Base-by-base conservation (phyloP, 257 asterid genomes). In the Petunia secreta region DNA sequence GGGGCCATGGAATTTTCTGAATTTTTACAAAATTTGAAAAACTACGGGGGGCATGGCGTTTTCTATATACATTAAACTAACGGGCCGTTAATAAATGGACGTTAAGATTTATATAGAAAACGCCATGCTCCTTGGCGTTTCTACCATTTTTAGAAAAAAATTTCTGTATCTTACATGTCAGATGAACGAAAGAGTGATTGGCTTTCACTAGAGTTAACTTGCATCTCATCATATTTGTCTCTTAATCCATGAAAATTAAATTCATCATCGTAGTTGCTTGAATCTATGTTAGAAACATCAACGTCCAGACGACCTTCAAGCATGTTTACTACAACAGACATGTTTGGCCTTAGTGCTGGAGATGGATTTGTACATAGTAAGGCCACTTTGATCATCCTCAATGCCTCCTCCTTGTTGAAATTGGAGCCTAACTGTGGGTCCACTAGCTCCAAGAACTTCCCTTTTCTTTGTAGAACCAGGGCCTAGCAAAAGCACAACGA, bases 321-420 rank as follows among this genome's bases (percentile, higher is more conserved):
- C 63, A 78, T 78, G 36, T 39, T 63, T 65, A 75, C 66, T 54
- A 75, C 65, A 53, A 13, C 59, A 75, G 65, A 54, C 79, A 75
- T 75, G 43, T 57, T 78, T 10, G 81, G 81, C 75, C 63, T 63
- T 25, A 78, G 46, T 3, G 81, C 73, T 46, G 50, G 81, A 5
- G 81, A 62, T 48, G 74, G 34, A 37, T 78, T 63, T 6, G 63
- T 34, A 53, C 75, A 63, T 16, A 46, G 54, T 14, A 78, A 64
- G 10, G 75, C 81, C 8, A 63, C 48, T 53, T 63, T 63, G 14
- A 78, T 64, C 74, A 78, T 48, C 38, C 75, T 43, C 52, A 16
- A 37, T 34, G 74, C 63, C 60, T 78, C 81, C 55, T 58, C 54
- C 52, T 59, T 15, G 63, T 78, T 78, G 63, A 59, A 48, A 41